A percentile compares a stretch with the other conserved stretches of the same genome.
phyloP scores from a whole-genome alignment of 2,329 filamentous ascomycete species.

The Pseudocercospora pini-densiflorae region DNA sequence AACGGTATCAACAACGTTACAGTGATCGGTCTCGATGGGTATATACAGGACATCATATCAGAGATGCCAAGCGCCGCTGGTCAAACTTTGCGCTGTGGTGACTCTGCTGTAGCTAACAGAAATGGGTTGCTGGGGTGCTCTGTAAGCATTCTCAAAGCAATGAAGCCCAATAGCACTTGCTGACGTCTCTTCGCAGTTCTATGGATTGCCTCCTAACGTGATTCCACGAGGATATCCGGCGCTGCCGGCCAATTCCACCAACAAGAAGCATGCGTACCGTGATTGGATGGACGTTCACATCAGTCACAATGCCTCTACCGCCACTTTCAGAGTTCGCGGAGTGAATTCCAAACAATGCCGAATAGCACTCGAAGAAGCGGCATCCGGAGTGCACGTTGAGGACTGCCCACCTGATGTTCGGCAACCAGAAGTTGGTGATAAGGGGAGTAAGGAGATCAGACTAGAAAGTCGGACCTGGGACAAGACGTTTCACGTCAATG shows the following conservation, averaged over 20 bases:
- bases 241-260: constrained; percentile 19
- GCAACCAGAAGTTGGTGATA: constrained; percentile 54
- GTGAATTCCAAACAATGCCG: constrained; percentile 79
- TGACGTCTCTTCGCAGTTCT: constrained; percentile 53
- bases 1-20: constrained; percentile 71
- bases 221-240: constrained; percentile 44
- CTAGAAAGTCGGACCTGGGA: constrained; percentile 85
- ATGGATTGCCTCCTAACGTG: constrained; percentile 69
- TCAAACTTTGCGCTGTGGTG: constrained; percentile 51
- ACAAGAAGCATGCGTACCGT: constrained; percentile 24
- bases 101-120: constrained; percentile 47
- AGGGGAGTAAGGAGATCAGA: constrained; percentile 69
- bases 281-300: constrained; percentile 71
- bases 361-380: constrained; percentile 70
- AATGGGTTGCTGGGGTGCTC: constrained; percentile 68
- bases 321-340: constrained; percentile 69
- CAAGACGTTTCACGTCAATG: constrained; percentile 74
- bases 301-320: constrained; percentile 52
- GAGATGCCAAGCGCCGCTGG: constrained; percentile 73
- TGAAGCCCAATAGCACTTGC: neutral
- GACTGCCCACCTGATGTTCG: constrained; percentile 41
- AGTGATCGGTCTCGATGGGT: constrained; percentile 70
- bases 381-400: constrained; percentile 67
- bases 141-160: neutral
- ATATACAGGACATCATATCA: constrained; percentile 67